Conservation (phyloP, 2,329 filamentous ascomycete genomes). For the Arthrocladium fulminans region DNA sequence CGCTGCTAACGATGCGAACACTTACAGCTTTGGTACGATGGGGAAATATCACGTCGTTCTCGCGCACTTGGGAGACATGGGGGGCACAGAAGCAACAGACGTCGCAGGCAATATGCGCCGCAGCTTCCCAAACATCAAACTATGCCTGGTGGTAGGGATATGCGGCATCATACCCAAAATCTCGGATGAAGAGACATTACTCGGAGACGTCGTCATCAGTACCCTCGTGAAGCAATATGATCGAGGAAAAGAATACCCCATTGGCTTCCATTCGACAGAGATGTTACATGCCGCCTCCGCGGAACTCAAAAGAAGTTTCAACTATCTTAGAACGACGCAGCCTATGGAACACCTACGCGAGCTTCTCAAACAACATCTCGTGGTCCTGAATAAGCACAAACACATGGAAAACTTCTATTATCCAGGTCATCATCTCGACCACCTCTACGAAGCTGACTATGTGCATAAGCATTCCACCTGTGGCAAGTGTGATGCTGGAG, state of each 20-base stretch:
- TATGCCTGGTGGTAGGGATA: constrained; percentile 34
- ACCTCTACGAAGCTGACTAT: neutral
- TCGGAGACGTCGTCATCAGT: constrained; percentile 29
- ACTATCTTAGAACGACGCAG: constrained; percentile 2
- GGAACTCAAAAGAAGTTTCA: constrained; percentile 26
- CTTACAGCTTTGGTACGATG: constrained; percentile 25
- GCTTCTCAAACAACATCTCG: constrained; percentile 4
- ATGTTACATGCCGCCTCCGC: constrained; percentile 23
- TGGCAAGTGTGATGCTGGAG: constrained; percentile 1
- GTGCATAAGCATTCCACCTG: constrained; percentile 4
- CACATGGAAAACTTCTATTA: constrained; percentile 9
- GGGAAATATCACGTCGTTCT: constrained; percentile 27
- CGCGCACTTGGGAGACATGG: constrained; percentile 25
- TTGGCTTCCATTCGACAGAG: constrained; percentile 21
- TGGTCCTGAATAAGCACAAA: constrained; percentile 6
- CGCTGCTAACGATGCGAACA: constrained; percentile 24
- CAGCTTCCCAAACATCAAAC: constrained; percentile 29
- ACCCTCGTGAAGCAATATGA: constrained; percentile 23
- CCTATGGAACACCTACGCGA: constrained; percentile 3
- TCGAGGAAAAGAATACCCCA: constrained; percentile 19
- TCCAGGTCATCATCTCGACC: neutral
- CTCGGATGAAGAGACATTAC: constrained; percentile 17
- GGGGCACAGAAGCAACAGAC: constrained; percentile 21
- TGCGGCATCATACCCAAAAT: constrained; percentile 33
- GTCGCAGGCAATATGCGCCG: constrained; percentile 24